A percentile compares a stretch with the other conserved stretches of the same genome.
Conservation (phyloP, 1,139 yeast genomes). For the Kazachstania sp. region DNA sequence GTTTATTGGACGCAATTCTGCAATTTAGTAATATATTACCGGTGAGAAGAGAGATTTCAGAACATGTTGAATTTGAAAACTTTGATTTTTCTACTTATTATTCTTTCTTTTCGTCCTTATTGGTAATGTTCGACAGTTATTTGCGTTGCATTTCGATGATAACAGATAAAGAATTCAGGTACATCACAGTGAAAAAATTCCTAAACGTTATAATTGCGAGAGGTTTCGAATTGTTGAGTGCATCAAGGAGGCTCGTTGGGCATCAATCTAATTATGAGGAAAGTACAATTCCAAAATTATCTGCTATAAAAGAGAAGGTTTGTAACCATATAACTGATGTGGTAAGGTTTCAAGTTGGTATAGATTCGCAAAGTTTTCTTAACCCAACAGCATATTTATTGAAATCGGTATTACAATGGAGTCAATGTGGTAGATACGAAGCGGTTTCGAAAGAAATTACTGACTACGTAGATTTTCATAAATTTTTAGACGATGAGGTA, state of each 20-base stretch:
- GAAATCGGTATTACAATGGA: constrained; percentile 28
- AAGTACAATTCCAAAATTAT: constrained; percentile 4
- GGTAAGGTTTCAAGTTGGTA: constrained; percentile 27
- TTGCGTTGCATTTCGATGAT: constrained; percentile 29
- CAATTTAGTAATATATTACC: constrained; percentile 75
- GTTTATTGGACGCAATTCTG: constrained; percentile 56
- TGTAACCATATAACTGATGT: constrained; percentile 20
- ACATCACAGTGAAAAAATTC: constrained; percentile 13
- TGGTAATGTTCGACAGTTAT: constrained; percentile 47
- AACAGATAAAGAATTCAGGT: constrained; percentile 17
- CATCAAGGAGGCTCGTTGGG: constrained; percentile 13
- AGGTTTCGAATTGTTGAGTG: constrained; percentile 16
- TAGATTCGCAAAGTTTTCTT: constrained; percentile 26
- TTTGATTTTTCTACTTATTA: constrained; percentile 78
- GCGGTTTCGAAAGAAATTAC: constrained; percentile 14
- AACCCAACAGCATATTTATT: constrained; percentile 30
- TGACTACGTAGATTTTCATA: constrained; percentile 11
- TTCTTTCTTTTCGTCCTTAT: constrained; percentile 58
- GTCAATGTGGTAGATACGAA: constrained; percentile 28
- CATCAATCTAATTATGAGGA: constrained; percentile 1
- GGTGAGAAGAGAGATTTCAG: constrained; percentile 62
- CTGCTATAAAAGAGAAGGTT: constrained; percentile 17
- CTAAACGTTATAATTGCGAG: constrained; percentile 13
- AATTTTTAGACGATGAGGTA: constrained; percentile 16
- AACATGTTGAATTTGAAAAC: constrained; percentile 86